These are phyloP conservation scores for Schwanniomyces polymorphus DNA, from an alignment of 805 yeast genomes.

Conservation along the genomic window DNA sequence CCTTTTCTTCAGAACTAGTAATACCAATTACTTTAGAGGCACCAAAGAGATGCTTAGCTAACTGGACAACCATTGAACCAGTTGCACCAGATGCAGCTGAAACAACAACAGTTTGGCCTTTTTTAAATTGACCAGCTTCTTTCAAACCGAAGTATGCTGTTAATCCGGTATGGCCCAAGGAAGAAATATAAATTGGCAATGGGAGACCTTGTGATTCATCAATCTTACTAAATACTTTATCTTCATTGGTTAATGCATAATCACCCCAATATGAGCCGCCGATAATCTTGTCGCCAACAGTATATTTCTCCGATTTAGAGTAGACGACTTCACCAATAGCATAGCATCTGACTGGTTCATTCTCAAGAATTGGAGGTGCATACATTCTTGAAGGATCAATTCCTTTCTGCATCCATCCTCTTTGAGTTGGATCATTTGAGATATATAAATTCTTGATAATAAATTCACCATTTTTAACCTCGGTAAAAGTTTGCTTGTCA, in stretches of 20 bases:
- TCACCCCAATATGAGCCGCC: constrained; percentile 50
- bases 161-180: constrained; percentile 56
- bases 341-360: constrained; percentile 43
- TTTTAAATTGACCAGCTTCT: constrained; percentile 47
- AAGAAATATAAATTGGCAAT: constrained; percentile 45
- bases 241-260: constrained; percentile 35
- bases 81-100: constrained; percentile 78
- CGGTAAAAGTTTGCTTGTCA: constrained; percentile 3
- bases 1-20: constrained; percentile 60
- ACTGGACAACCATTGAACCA: constrained; percentile 59
- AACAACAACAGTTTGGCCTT: constrained; percentile 49
- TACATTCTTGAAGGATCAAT: constrained; percentile 29
- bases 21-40: constrained; percentile 60
- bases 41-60: constrained; percentile 52
- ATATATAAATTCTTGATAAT: constrained; percentile 42
- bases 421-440: constrained; percentile 63
- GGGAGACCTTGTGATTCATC: constrained; percentile 28
- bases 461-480: constrained; percentile 38
- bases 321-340: constrained; percentile 53
- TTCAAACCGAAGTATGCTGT: constrained; percentile 61
- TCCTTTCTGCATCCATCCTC: constrained; percentile 51
- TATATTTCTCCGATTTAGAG: constrained; percentile 40
- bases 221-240: constrained; percentile 25
- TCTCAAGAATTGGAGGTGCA: constrained; percentile 38
- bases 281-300: constrained; percentile 44